These are phyloP conservation scores for Claviceps citrina DNA, from an alignment of 2,329 filamentous ascomycete genomes.

Conservation along the genomic window DNA sequence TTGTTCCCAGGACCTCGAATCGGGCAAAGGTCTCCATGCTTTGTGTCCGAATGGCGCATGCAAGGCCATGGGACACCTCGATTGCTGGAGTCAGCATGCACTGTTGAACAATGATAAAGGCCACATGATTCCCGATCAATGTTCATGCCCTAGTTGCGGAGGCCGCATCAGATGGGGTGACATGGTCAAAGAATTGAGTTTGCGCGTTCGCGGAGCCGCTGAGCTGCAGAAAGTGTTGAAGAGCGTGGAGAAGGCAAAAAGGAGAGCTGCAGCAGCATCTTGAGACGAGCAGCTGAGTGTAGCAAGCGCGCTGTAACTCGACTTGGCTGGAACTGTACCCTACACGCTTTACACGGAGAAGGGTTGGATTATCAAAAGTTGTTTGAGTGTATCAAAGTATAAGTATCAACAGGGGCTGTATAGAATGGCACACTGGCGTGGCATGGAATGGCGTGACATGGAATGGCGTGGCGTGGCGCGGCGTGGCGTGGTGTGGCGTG, in stretches of 20 bases:
- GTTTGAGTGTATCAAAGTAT: too few species aligned
- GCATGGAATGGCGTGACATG: too few species aligned
- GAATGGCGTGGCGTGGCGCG: too few species aligned
- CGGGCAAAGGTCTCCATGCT: slow-evolving; percentile 36
- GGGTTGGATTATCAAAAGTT: too few species aligned
- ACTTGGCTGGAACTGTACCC: background rate
- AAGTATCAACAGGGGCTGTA: too few species aligned
- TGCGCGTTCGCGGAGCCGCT: slow-evolving; percentile 54
- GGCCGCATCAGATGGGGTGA: slow-evolving; percentile 52
- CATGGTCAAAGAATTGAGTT: slow-evolving; percentile 68
- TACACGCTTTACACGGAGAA: background rate
- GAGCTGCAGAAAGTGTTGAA: slow-evolving; percentile 57
- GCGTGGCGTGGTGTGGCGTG: too few species aligned
- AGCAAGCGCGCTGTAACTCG: background rate
- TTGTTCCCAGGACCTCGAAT: slow-evolving; percentile 30
- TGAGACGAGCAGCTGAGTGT: background rate
- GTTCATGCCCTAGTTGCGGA: slow-evolving; percentile 56
- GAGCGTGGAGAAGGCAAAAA: slow-evolving; percentile 22
- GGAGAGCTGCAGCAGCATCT: background rate
- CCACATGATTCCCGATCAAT: slow-evolving; percentile 49
- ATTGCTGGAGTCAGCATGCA: slow-evolving; percentile 42
- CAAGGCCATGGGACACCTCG: slow-evolving; percentile 42
- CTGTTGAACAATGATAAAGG: slow-evolving; percentile 22
- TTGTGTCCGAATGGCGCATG: slow-evolving; percentile 40
- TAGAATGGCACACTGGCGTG: too few species aligned